A percentile compares a stretch with the other conserved stretches of the same genome.
phyloP scores from a whole-genome alignment of 2,329 filamentous ascomycete genomes.

The Fusarium oligoseptatum region DNA sequence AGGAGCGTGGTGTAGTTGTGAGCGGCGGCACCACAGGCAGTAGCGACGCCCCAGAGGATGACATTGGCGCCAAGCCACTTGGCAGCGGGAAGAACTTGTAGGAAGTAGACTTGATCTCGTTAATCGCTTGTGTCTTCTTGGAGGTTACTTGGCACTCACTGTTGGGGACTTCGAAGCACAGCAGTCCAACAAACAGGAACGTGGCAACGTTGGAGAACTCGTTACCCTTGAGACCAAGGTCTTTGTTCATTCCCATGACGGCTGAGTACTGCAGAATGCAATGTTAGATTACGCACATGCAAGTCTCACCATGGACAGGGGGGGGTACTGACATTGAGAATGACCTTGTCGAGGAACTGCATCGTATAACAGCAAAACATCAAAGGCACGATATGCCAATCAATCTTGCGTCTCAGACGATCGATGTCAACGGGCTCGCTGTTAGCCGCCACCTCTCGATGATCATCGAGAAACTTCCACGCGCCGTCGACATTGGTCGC shows the following conservation, averaged over 20 bases:
- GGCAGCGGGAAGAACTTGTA: slow-evolving; percentile 71
- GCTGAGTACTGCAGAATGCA: slow-evolving; percentile 67
- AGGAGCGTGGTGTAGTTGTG: slow-evolving; percentile 67
- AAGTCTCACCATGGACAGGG: slow-evolving; percentile 1
- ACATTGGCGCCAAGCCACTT: slow-evolving; percentile 73
- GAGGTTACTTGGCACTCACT: slow-evolving; percentile 52
- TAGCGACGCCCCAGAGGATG: slow-evolving; percentile 69
- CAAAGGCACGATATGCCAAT: slow-evolving; percentile 70
- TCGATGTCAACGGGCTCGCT: slow-evolving; percentile 57
- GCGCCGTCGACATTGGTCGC: slow-evolving; percentile 56
- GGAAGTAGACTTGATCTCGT: slow-evolving; percentile 60
- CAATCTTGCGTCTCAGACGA: slow-evolving; percentile 66
- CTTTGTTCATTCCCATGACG: slow-evolving; percentile 72
- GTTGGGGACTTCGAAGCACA: slow-evolving; percentile 71
- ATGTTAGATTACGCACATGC: slow-evolving; percentile 2
- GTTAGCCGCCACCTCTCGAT: slow-evolving; percentile 54
- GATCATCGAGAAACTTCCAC: slow-evolving; percentile 60
- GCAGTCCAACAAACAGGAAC: slow-evolving; percentile 72
- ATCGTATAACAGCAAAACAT: slow-evolving; percentile 74
- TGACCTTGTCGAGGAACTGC: slow-evolving; percentile 75
- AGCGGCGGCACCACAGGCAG: slow-evolving; percentile 66
- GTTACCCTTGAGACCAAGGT: slow-evolving; percentile 67
- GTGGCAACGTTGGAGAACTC: slow-evolving; percentile 74
- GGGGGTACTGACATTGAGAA: slow-evolving; percentile 66
- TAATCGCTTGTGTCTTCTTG: not conserved